Percentiles rank a stretch among this genome's conserved stretches.
Conservation (phyloP, 257 asterid genomes). For the Lithospermum erythrorhizon region DNA sequence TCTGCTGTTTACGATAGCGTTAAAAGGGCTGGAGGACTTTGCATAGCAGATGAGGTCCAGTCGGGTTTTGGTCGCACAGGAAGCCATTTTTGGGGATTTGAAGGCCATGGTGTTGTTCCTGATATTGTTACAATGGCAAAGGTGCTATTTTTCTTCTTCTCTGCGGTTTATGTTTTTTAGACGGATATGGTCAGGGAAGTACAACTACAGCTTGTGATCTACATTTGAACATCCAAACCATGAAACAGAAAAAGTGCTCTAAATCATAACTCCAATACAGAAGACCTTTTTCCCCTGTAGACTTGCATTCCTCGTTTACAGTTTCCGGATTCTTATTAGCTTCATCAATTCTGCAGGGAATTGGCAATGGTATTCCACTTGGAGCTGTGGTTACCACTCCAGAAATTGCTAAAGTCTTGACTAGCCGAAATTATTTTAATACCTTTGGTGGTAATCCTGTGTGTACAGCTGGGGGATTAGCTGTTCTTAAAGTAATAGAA, state of each 20-base stretch:
- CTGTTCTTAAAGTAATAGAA: constrained; percentile 76
- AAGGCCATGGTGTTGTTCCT: constrained; percentile 84
- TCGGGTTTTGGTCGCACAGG: constrained; percentile 92
- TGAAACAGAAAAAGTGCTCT: background rate
- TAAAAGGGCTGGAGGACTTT: constrained; percentile 83
- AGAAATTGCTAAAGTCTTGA: constrained; percentile 65
- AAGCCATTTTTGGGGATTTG: constrained; percentile 91
- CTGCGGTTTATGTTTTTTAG: background rate
- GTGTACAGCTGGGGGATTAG: constrained; percentile 87
- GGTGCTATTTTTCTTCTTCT: constrained; percentile 28
- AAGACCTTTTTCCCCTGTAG: background rate
- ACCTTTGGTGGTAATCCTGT: constrained; percentile 96
- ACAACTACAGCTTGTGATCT: background rate
- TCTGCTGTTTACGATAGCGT: constrained; percentile 62
- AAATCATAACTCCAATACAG: background rate
- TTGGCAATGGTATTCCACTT: constrained; percentile 89
- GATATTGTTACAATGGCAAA: constrained; percentile 97
- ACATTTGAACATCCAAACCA: background rate
- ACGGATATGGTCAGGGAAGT: background rate
- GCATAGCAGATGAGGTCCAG: constrained; percentile 95
- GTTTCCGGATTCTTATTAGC: background rate
- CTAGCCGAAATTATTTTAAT: constrained; percentile 54
- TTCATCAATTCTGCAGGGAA: constrained; percentile 43
- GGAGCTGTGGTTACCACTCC: constrained; percentile 95
- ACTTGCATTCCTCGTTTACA: constrained; percentile 2